Evolutionary conservation across 2,329 filamentous ascomycete species (phyloP).

Genomic region (Talaromyces sp.): DNA sequence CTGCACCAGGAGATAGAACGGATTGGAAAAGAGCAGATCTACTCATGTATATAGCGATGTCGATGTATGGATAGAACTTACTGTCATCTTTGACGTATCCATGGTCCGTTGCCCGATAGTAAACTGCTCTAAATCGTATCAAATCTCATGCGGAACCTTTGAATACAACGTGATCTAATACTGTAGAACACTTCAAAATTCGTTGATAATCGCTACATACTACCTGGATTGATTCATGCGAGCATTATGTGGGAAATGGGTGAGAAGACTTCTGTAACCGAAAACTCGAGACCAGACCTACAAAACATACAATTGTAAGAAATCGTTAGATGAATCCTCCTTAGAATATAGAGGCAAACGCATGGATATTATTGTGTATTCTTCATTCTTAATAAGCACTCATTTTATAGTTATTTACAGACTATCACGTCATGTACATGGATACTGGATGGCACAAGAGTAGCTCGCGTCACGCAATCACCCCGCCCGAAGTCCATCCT

Average conservation of each 20-base stretch:
- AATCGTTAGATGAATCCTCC: too few relatives aligned
- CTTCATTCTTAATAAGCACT: neutral
- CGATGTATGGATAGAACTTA: neutral
- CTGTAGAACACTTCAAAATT: neutral
- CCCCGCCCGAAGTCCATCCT: neutral
- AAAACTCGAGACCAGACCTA: neutral
- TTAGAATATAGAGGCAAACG: neutral
- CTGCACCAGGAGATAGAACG: conserved; percentile 2
- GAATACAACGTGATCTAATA: too few relatives aligned
- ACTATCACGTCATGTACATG: neutral
- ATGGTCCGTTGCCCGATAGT: neutral
- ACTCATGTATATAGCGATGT: neutral
- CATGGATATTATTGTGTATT: neutral
- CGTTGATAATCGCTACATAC: neutral
- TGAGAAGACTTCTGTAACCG: neutral
- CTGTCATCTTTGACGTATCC: neutral
- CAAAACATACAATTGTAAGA: neutral
- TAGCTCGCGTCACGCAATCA: conserved; percentile 9
- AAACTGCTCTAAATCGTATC: neutral
- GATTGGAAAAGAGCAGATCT: neutral
- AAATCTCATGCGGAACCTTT: neutral
- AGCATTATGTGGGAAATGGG: neutral
- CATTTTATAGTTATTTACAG: neutral
- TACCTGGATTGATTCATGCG: neutral
- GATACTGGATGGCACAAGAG: neutral